Evolutionary conservation across 768 basidiomycete genomes (phyloP).

Genomic region (Cyclocybe aegerita): DNA sequence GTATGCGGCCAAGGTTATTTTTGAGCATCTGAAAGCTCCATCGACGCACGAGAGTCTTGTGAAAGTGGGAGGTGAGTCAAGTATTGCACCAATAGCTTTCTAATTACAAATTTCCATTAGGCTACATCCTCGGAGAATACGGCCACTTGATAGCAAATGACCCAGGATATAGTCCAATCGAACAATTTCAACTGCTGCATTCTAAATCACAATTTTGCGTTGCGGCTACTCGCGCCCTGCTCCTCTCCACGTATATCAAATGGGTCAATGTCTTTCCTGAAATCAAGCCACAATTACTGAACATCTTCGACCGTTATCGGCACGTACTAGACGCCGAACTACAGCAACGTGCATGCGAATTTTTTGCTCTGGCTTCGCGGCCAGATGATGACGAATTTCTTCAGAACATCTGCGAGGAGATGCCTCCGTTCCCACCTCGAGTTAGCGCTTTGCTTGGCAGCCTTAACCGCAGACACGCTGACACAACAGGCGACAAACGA

Average conservation of each 20-base stretch:
- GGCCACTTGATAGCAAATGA: slow-evolving; percentile 98
- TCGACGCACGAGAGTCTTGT: slow-evolving; percentile 91
- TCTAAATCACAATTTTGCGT: slow-evolving; percentile 94
- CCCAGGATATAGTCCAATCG: slow-evolving; percentile 86
- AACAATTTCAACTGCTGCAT: slow-evolving; percentile 92
- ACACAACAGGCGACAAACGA: slow-evolving; percentile 86
- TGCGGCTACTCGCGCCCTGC: slow-evolving; percentile 86
- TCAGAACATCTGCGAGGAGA: slow-evolving; percentile 96
- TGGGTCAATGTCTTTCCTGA: slow-evolving; percentile 99
- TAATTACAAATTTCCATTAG: slow-evolving; percentile 33
- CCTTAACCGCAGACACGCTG: slow-evolving; percentile 85
- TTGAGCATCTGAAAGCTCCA: slow-evolving; percentile 84
- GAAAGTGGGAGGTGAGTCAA: slow-evolving; percentile 83
- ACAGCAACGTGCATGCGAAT: slow-evolving; percentile 98
- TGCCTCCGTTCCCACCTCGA: slow-evolving; percentile 97
- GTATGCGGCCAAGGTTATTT: slow-evolving; percentile 91
- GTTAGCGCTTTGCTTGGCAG: slow-evolving; percentile 87
- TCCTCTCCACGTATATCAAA: slow-evolving; percentile 98
- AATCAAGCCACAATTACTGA: slow-evolving; percentile 90
- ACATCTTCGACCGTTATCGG: slow-evolving; percentile 96
- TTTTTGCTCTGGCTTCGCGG: slow-evolving; percentile 81
- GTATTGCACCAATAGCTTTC: not conserved
- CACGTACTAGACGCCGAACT: slow-evolving; percentile 96
- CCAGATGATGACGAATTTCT: slow-evolving; percentile 90
- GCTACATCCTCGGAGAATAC: slow-evolving; percentile 97